These are phyloP conservation scores for Exophiala mesophila DNA, from an alignment of 2,329 filamentous ascomycete species.

Conservation along the genomic window DNA sequence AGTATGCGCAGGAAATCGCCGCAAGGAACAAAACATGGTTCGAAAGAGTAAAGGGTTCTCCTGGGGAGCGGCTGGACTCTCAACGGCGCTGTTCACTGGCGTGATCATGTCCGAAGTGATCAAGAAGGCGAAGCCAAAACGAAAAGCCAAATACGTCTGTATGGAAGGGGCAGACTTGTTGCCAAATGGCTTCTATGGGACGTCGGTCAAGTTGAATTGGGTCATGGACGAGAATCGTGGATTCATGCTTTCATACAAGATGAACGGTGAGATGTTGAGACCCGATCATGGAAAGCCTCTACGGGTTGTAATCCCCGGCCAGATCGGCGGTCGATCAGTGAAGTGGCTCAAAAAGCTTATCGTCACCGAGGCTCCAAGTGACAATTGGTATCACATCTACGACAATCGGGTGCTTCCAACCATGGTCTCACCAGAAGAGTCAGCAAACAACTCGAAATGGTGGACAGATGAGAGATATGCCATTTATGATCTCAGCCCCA, in stretches of 20 bases:
- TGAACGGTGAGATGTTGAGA: constrained; percentile 77
- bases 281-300: constrained; percentile 85
- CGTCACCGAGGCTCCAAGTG: constrained; percentile 70
- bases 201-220: constrained; percentile 83
- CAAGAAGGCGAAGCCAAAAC: constrained; percentile 59
- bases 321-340: constrained; percentile 86
- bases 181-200: constrained; percentile 85
- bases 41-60: constrained; percentile 91
- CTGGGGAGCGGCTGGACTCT: constrained; percentile 83
- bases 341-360: constrained; percentile 87
- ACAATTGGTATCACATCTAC: constrained; percentile 94
- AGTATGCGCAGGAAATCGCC: constrained; percentile 84
- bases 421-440: constrained; percentile 75
- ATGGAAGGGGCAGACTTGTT: constrained; percentile 87
- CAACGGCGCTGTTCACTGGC: constrained; percentile 83
- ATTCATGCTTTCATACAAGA: constrained; percentile 81
- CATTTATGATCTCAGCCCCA: constrained; percentile 86
- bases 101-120: constrained; percentile 70
- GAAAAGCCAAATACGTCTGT: constrained; percentile 74
- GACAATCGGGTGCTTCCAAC: constrained; percentile 88
- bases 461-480: constrained; percentile 90
- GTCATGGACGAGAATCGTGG: constrained; percentile 76
- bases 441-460: constrained; percentile 65
- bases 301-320: constrained; percentile 77
- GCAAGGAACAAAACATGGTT: constrained; percentile 89